phyloP scores from a whole-genome alignment of 1,139 yeast species.

The Hyphopichia khmerensis region DNA sequence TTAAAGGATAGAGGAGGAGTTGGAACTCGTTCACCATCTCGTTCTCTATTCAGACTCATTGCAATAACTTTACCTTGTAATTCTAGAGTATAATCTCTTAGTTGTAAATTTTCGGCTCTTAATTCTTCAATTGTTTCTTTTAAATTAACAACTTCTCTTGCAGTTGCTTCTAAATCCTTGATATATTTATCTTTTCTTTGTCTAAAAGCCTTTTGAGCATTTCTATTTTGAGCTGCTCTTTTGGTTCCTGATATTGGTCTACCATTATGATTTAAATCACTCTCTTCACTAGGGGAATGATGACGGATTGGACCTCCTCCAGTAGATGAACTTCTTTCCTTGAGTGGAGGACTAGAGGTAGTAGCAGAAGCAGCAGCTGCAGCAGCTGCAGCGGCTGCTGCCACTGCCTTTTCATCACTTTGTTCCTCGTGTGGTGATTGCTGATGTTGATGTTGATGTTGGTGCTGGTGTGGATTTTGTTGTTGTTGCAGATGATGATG shows the following conservation, averaged over 20 bases:
- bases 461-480: background rate
- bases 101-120: constrained; percentile 65
- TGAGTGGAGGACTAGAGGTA: background rate
- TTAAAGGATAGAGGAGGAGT: background rate
- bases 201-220: constrained; percentile 86
- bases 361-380: background rate
- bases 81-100: constrained; percentile 71
- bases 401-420: constrained; percentile 1
- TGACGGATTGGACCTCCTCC: constrained; percentile 4
- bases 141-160: constrained; percentile 57
- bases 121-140: constrained; percentile 63
- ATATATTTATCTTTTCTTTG: constrained; percentile 76
- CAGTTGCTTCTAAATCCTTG: constrained; percentile 72
- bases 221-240: constrained; percentile 86
- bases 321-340: background rate
- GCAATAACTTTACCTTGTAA: constrained; percentile 68
- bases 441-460: constrained; percentile 1
- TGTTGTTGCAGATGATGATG: background rate
- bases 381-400: background rate
- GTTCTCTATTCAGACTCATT: constrained; percentile 14
- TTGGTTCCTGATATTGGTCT: constrained; percentile 62
- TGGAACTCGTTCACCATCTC: background rate
- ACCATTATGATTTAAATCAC: background rate
- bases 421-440: constrained; percentile 2
- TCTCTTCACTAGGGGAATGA: background rate